phyloP scores from a whole-genome alignment of 192 early-diverging fungal genomes.

The Linnemannia zychae region DNA sequence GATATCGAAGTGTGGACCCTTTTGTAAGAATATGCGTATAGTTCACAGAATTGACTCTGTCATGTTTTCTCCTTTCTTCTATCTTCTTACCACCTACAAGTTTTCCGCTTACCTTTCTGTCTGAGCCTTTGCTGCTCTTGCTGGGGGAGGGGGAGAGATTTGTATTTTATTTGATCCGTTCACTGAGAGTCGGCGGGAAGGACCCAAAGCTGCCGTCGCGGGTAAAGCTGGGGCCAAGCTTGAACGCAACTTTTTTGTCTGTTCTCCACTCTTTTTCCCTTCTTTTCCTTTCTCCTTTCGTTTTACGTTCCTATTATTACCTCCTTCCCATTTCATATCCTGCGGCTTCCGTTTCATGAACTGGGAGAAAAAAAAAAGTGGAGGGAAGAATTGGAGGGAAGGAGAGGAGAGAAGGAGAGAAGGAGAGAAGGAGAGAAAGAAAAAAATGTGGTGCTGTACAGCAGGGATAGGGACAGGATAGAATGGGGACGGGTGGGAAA shows the following conservation, averaged over 20 bases:
- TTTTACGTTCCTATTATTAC: background rate
- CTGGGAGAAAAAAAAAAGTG: constrained; percentile 12
- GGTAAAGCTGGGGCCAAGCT: constrained; percentile 41
- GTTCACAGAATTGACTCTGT: background rate
- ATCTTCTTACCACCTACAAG: background rate
- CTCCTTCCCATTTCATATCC: background rate
- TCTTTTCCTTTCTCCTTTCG: background rate
- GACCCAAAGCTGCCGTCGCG: constrained; percentile 17
- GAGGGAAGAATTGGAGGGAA: background rate
- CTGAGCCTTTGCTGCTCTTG: background rate
- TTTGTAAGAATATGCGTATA: too few species aligned
- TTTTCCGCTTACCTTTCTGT: background rate
- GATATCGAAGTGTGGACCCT: too few species aligned
- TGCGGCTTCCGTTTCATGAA: background rate
- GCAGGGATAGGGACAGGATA: background rate
- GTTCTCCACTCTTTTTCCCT: background rate
- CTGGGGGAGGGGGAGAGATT: too few species aligned
- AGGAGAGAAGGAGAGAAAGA: background rate
- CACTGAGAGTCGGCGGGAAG: constrained; percentile 6
- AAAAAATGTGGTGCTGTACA: background rate
- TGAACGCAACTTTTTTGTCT: constrained; percentile 24
- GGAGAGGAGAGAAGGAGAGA: background rate
- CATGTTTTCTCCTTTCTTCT: background rate
- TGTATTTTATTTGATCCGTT: background rate
- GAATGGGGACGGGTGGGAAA: too few species aligned